A percentile compares a stretch with the other conserved stretches of the same genome.
Evolutionary conservation across 108 stramenopile species (phyloP).

Genomic region (Halocafeteria seosinensis): DNA sequence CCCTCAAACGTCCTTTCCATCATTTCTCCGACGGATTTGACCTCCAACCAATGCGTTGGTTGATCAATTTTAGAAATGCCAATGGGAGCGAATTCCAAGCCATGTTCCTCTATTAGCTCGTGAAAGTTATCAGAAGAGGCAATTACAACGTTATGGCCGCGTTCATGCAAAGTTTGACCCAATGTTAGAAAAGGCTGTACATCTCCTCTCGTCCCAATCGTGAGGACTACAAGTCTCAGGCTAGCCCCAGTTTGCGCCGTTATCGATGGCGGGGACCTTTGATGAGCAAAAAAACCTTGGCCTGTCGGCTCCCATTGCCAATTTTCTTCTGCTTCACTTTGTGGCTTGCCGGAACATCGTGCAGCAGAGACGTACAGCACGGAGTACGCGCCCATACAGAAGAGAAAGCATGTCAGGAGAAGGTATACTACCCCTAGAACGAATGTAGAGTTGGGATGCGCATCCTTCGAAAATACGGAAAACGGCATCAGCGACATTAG

Average conservation of each 20-base stretch:
- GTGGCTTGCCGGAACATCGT: neutral
- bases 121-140: neutral
- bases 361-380: neutral
- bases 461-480: neutral
- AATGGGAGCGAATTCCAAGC: neutral
- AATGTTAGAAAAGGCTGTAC: conserved; percentile 7
- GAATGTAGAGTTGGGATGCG: no score
- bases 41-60: neutral
- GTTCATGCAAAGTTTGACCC: neutral
- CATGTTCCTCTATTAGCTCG: neutral
- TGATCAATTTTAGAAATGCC: conserved; percentile 3
- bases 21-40: neutral
- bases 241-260: neutral
- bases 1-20: neutral
- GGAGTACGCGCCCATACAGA: no score
- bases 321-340: neutral
- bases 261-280: neutral
- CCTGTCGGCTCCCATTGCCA: neutral
- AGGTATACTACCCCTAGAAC: neutral
- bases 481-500: neutral
- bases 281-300: neutral
- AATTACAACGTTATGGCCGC: neutral
- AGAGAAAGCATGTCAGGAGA: neutral
- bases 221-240: neutral
- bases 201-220: conserved; percentile 13